A percentile compares a stretch with the other conserved stretches of the same genome.
These are phyloP conservation scores for Serendipita sp. DNA, from an alignment of 768 basidiomycete genomes.

Conservation along the genomic window DNA sequence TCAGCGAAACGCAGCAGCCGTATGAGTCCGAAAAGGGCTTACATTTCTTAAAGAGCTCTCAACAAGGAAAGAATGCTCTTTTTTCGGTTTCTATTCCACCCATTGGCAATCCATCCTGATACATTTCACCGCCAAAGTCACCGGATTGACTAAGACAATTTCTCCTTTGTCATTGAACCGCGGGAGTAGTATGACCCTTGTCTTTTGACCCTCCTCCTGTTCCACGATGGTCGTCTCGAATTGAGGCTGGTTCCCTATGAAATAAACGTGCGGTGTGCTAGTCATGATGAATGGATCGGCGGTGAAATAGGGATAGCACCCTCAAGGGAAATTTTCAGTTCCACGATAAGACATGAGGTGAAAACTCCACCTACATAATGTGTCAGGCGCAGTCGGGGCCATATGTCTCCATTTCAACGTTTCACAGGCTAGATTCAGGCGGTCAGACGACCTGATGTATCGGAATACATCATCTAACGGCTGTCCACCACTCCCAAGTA, in stretches of 20 bases:
- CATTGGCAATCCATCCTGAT: constrained; percentile 11
- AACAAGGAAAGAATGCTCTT: neutral
- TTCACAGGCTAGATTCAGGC: constrained; percentile 54
- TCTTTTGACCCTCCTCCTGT: constrained; percentile 19
- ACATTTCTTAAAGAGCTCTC: too few species aligned
- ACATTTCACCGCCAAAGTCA: constrained; percentile 48
- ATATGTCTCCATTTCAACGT: constrained; percentile 90
- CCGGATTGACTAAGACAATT: constrained; percentile 65
- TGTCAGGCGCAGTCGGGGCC: constrained; percentile 98
- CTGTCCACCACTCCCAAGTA: constrained; percentile 84
- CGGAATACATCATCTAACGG: constrained; percentile 91
- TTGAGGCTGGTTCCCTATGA: constrained; percentile 78
- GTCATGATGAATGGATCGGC: constrained; percentile 78
- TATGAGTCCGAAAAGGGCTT: too few species aligned
- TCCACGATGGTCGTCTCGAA: constrained; percentile 62
- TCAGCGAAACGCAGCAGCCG: neutral
- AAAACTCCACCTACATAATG: constrained; percentile 39
- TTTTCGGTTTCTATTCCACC: neutral
- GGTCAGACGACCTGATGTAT: constrained; percentile 63
- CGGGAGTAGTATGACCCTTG: constrained; percentile 56
- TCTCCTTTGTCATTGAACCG: constrained; percentile 63
- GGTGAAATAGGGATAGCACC: constrained; percentile 89
- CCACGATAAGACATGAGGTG: neutral
- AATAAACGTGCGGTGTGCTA: constrained; percentile 80
- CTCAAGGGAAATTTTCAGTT: constrained; percentile 14